Evolutionary conservation across 2,329 filamentous ascomycete genomes (phyloP), one percentile per base, ranked within the genome.

Genomic region (Clarireedia hainanense): DNA sequence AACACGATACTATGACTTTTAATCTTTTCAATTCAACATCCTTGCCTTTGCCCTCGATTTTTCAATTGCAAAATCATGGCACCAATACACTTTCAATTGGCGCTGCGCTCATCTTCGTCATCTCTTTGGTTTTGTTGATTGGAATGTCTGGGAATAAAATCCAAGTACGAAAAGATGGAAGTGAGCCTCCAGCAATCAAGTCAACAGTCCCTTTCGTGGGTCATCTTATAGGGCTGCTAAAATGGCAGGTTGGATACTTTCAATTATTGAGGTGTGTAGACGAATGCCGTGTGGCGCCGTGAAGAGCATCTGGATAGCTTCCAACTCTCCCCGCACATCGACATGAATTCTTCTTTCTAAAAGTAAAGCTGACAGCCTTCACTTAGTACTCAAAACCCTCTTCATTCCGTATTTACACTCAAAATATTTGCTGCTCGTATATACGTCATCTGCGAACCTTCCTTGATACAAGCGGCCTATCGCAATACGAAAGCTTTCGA

Each of bases 371-470:
- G 64, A 53, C 56, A 68, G 42, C 2, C 14, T 3, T 36, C 2
- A 24, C n/a, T 9, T 26, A 53, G 51, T 55, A 57, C 56, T 9
- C 60, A 65, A 66, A 36, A 60, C 14, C 45, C 64, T 55, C 1
- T 59, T 58, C 60, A 58, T 43, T 63, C 63, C 9, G 73, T 75
- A 37, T 76, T 73, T 50, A 77, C 76, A 0, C 64, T 80, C 4
- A 72, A 72, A 27, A 73, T 78, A 63, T 68, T 76, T 27, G 70
- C 67, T 30, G 65, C 70, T 34, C 73, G 74, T 40, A 66, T 76
- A 27, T 80, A 80, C 63, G 64, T 74, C 34, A 71, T 78, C 20
- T 73, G 69, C 56, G 70, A 72, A 6, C 72, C 76, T 2, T 58
- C 65, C 1, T 62, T 79, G 5, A 68, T 75, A 12, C 68, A 71